Conservation (phyloP, 495 filamentous ascomycete species). For the Poronia punctata region DNA sequence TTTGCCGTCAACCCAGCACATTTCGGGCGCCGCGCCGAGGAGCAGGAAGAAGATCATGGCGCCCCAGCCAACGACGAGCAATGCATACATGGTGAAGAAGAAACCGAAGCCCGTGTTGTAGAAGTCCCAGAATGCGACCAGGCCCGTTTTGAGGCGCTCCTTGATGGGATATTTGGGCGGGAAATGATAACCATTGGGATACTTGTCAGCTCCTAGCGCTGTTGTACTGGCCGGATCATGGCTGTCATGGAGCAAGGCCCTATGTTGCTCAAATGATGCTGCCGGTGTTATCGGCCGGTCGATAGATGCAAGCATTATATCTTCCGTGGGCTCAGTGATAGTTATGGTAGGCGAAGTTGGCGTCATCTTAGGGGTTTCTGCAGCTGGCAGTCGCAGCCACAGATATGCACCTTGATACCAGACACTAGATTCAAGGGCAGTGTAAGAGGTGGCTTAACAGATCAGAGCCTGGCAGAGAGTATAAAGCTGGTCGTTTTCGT, state of each 20-base stretch:
- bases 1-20: slow-evolving; percentile 51
- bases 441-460: no score
- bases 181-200: slow-evolving; percentile 60
- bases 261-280: slow-evolving; percentile 15
- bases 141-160: slow-evolving; percentile 49
- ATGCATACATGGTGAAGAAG: slow-evolving; percentile 67
- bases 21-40: slow-evolving; percentile 65
- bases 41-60: slow-evolving; percentile 84
- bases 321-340: slow-evolving; percentile 5
- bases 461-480: no score
- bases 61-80: slow-evolving; percentile 81
- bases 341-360: slow-evolving; percentile 13
- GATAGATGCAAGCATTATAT: slow-evolving; percentile 10
- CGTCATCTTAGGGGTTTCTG: slow-evolving; percentile 14
- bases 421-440: no score
- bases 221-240: slow-evolving; percentile 7
- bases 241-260: slow-evolving; percentile 1
- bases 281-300: slow-evolving; percentile 18
- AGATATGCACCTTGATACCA: background rate
- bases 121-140: slow-evolving; percentile 50
- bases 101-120: slow-evolving; percentile 62
- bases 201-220: slow-evolving; percentile 14
- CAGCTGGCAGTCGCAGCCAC: slow-evolving; percentile 1
- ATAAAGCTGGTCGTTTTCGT: no score
- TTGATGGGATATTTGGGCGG: slow-evolving; percentile 58